A percentile compares a stretch with the other conserved stretches of the same genome.
Evolutionary conservation across 164 flowering plant species (phyloP).

Genomic region (Annona cherimola): DNA sequence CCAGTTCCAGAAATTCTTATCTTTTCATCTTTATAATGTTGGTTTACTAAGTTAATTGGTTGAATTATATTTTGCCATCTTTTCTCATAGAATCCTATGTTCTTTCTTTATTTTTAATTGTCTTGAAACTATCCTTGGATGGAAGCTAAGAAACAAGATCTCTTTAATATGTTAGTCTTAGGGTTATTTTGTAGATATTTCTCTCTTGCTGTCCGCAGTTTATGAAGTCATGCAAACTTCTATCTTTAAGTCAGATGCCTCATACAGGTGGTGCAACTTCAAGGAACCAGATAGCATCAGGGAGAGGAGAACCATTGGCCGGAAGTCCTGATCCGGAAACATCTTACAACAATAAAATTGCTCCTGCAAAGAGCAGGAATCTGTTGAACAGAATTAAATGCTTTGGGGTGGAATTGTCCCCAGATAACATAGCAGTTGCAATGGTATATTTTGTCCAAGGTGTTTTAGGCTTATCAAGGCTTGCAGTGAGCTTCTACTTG

Average conservation of each 20-base stretch:
- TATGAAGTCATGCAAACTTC: not conserved
- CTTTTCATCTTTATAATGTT: not conserved
- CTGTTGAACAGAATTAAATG: constrained; percentile 26
- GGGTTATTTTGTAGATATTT: not conserved
- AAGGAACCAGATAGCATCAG: constrained; percentile 17
- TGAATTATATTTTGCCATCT: not conserved
- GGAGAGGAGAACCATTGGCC: constrained; percentile 33
- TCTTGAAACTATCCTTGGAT: not conserved
- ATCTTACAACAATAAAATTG: constrained; percentile 6
- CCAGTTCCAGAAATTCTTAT: not conserved
- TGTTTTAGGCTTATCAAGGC: constrained; percentile 94
- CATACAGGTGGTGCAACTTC: constrained; percentile 29
- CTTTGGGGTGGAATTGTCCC: constrained; percentile 87
- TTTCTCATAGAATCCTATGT: not conserved
- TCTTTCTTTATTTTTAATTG: not conserved
- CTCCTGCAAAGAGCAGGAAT: constrained; percentile 26
- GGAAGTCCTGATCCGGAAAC: constrained; percentile 32
- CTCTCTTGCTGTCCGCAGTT: not conserved
- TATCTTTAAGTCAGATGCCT: not conserved
- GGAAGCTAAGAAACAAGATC: not conserved
- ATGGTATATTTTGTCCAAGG: constrained; percentile 99
- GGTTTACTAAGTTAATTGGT: not conserved
- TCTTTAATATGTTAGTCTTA: not conserved
- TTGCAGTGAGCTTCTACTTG: constrained; percentile 92
- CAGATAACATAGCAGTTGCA: constrained; percentile 92